Evolutionary conservation across 495 filamentous ascomycete genomes (phyloP).

Genomic region (Geoglossum glabrum): DNA sequence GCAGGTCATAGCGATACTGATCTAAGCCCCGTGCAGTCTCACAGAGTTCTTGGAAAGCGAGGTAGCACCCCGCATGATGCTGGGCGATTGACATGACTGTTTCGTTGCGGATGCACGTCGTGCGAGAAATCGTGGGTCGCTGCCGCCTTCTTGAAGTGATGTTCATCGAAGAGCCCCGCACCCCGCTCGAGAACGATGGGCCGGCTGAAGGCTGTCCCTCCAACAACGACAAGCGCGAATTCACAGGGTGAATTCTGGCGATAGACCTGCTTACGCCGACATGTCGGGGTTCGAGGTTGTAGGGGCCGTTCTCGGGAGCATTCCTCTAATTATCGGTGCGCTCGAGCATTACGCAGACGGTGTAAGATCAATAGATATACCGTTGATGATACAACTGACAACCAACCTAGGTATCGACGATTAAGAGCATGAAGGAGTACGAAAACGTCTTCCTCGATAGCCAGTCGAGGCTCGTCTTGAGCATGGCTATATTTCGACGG

Average conservation of each 20-base stretch:
- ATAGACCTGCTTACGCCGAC: no score
- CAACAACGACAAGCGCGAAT: no score
- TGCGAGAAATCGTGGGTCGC: no score
- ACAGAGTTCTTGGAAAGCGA: no score
- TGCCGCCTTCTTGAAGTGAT: no score
- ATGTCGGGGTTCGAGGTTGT: constrained; percentile 5
- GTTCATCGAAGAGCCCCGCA: no score
- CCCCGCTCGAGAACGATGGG: no score
- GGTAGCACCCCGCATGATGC: not conserved
- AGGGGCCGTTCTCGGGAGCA: constrained; percentile 1
- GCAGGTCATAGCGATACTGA: not conserved
- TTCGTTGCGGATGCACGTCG: not conserved
- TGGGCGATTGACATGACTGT: not conserved
- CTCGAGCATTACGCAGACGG: constrained; percentile 5
- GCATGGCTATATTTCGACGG: not conserved
- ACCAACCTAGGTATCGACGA: constrained; percentile 1
- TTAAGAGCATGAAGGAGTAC: constrained; percentile 5
- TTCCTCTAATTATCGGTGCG: constrained; percentile 4
- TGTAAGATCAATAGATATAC: not conserved
- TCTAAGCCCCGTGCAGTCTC: no score
- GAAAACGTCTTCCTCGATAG: constrained; percentile 4
- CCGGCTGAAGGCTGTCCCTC: no score
- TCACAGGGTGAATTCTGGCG: no score
- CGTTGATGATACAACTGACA: not conserved
- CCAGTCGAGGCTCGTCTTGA: not conserved